phyloP scores from a whole-genome alignment of 2,329 filamentous ascomycete species.

The Incumbomyces lentus region DNA sequence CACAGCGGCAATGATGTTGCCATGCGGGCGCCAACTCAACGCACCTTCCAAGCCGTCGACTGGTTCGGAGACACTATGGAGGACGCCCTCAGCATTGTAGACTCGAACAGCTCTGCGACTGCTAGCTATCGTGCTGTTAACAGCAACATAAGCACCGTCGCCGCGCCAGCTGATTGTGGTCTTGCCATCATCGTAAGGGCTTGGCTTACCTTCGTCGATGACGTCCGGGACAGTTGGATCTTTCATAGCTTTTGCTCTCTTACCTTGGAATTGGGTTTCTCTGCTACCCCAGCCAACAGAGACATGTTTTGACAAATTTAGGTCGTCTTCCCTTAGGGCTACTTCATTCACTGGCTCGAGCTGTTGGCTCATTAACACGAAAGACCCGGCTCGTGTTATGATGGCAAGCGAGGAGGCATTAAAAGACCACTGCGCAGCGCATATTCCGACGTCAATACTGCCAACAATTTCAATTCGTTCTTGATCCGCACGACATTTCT shows the following conservation, averaged over 20 bases:
- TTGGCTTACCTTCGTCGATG: conserved; percentile 72
- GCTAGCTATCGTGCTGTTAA: conserved; percentile 65
- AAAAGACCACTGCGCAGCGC: conserved; percentile 82
- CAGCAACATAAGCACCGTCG: conserved; percentile 79
- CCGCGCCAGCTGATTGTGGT: conserved; percentile 83
- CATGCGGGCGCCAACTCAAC: conserved; percentile 82
- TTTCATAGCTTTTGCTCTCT: conserved; percentile 70
- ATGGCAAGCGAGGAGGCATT: conserved; percentile 86
- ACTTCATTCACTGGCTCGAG: conserved; percentile 78
- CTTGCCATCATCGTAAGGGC: conserved; percentile 59
- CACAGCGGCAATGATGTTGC: conserved; percentile 81
- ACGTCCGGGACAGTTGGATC: conserved; percentile 93
- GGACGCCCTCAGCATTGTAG: conserved; percentile 76
- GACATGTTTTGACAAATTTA: conserved; percentile 83
- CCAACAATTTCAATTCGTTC: conserved; percentile 91
- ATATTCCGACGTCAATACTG: conserved; percentile 84
- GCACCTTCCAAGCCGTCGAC: conserved; percentile 82
- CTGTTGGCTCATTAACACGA: conserved; percentile 84
- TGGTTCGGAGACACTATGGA: conserved; percentile 90
- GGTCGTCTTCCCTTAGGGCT: conserved; percentile 61
- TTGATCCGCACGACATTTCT: conserved; percentile 54
- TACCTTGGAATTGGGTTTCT: conserved; percentile 95
- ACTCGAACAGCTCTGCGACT: conserved; percentile 73
- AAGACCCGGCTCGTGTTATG: conserved; percentile 64
- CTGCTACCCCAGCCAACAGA: conserved; percentile 97